Conservation (phyloP, 495 filamentous ascomycete species). For the Neurospora cerealis region DNA sequence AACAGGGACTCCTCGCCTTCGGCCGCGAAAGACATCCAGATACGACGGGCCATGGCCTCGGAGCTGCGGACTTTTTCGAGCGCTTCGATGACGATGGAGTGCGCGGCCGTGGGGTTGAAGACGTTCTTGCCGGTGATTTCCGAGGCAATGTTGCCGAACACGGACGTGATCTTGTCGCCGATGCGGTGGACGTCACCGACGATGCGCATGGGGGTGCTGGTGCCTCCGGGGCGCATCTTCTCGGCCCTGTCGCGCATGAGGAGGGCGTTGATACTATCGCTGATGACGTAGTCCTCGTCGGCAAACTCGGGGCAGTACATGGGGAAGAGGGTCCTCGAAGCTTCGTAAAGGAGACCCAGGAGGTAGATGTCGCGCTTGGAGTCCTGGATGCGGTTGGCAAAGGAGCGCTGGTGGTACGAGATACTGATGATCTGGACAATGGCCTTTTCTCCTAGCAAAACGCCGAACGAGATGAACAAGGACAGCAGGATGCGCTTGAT, state of each 20-base stretch:
- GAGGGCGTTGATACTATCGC: constrained; percentile 56
- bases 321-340: constrained; percentile 77
- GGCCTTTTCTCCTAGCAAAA: constrained; percentile 72
- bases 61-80: constrained; percentile 72
- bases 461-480: constrained; percentile 61
- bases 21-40: constrained; percentile 98
- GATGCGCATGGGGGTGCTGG: constrained; percentile 64
- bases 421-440: constrained; percentile 89
- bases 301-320: constrained; percentile 83
- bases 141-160: constrained; percentile 86
- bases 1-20: constrained; percentile 76
- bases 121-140: constrained; percentile 93
- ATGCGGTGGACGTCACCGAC: constrained; percentile 70
- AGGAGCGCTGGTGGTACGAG: constrained; percentile 89
- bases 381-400: constrained; percentile 74
- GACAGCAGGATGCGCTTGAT: constrained; percentile 68
- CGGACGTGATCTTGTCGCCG: constrained; percentile 83
- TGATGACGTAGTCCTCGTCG: constrained; percentile 86
- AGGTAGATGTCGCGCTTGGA: constrained; percentile 78
- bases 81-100: constrained; percentile 80
- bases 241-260: constrained; percentile 36
- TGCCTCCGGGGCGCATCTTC: constrained; percentile 39
- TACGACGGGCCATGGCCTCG: constrained; percentile 78
- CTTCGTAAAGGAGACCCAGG: constrained; percentile 77
- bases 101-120: constrained; percentile 81